Evolutionary conservation across 169 alveolate genomes (phyloP).

Genomic region (Plasmodium sp.): DNA sequence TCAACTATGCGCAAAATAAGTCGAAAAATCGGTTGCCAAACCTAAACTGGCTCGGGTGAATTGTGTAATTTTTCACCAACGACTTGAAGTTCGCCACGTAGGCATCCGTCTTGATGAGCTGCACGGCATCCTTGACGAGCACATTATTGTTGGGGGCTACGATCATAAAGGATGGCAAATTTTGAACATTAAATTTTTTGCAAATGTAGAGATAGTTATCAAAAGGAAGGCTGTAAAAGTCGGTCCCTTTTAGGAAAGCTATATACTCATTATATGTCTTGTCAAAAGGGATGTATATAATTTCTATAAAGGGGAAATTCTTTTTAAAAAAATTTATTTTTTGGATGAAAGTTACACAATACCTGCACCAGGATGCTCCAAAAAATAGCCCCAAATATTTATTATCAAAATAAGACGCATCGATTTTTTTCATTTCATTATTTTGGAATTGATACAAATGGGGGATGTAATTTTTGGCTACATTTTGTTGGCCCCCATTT

Average conservation of each 20-base stretch:
- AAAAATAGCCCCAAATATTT: slow-evolving; percentile 64
- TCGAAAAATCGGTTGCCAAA: slow-evolving; percentile 37
- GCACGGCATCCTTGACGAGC: slow-evolving; percentile 54
- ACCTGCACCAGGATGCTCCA: slow-evolving; percentile 75
- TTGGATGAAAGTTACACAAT: slow-evolving; percentile 51
- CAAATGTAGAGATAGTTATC: slow-evolving; percentile 57
- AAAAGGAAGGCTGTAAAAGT: slow-evolving; percentile 60
- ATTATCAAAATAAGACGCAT: slow-evolving; percentile 33
- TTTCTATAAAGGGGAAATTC: slow-evolving; percentile 42
- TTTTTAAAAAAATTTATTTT: slow-evolving; percentile 40
- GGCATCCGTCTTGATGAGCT: slow-evolving; percentile 37
- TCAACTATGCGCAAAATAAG: slow-evolving; percentile 3
- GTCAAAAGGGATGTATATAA: slow-evolving; percentile 69
- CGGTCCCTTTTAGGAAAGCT: slow-evolving; percentile 26
- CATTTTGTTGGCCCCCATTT: background rate
- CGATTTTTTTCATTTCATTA: slow-evolving; percentile 49
- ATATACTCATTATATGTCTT: slow-evolving; percentile 51
- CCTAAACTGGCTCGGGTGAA: slow-evolving; percentile 25
- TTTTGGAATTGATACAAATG: slow-evolving; percentile 26
- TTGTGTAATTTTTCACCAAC: slow-evolving; percentile 20
- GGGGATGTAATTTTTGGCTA: slow-evolving; percentile 10
- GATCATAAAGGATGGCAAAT: slow-evolving; percentile 50
- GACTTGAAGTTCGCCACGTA: slow-evolving; percentile 54
- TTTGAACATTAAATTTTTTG: slow-evolving; percentile 35
- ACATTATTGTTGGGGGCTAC: slow-evolving; percentile 41